A percentile compares a stretch with the other conserved stretches of the same genome.
Evolutionary conservation across 306 rosid species (phyloP).

Genomic region (Styphnolobium japonicum): DNA sequence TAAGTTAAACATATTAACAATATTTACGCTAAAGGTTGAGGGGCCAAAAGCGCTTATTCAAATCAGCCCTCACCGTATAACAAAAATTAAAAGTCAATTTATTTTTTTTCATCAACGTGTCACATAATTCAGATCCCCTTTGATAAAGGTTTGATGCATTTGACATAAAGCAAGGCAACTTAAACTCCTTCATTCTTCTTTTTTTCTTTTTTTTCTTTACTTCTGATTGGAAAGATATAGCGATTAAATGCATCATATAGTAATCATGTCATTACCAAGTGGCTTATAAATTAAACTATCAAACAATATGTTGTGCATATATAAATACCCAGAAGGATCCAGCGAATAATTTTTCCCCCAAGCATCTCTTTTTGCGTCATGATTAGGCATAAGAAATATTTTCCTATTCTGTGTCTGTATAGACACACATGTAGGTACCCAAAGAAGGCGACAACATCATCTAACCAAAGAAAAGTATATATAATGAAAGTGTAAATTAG

Average conservation of each 20-base stretch:
- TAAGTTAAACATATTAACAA: too few relatives aligned
- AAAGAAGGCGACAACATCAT: conserved; percentile 55
- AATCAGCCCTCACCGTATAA: too few relatives aligned
- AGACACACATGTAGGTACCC: conserved; percentile 36
- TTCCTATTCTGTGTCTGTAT: conserved; percentile 12
- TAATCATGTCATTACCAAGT: conserved; percentile 26
- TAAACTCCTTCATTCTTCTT: not conserved
- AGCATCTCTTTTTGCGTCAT: conserved; percentile 23
- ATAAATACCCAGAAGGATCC: conserved; percentile 14
- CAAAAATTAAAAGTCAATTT: too few relatives aligned
- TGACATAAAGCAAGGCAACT: conserved; percentile 26
- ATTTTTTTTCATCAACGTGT: not conserved
- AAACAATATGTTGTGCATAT: not conserved
- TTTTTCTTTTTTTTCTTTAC: not conserved
- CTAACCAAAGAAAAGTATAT: conserved; percentile 19
- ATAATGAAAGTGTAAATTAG: conserved; percentile 15
- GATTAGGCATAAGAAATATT: conserved; percentile 36
- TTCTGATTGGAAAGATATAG: conserved; percentile 16
- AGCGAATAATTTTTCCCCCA: not conserved
- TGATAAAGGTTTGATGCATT: not conserved
- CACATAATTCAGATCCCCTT: not conserved
- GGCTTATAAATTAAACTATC: not conserved
- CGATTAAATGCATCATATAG: conserved; percentile 29
- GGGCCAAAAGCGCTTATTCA: too few relatives aligned
- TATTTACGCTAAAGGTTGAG: too few relatives aligned